Base-by-base conservation (phyloP, 2,329 filamentous ascomycete genomes). In the Fusarium caatingaense region DNA sequence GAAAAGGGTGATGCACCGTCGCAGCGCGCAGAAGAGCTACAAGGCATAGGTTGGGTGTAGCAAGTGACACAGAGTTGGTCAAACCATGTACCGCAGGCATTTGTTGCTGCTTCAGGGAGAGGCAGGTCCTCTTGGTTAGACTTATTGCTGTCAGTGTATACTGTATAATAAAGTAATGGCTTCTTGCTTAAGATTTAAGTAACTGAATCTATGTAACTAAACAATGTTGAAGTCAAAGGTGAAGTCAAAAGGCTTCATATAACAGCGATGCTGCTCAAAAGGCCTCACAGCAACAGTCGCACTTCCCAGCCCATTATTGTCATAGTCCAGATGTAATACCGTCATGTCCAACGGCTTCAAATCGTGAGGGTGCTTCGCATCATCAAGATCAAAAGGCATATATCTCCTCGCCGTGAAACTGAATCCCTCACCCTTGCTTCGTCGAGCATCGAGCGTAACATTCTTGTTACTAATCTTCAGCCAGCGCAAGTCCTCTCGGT, bases 251-350 rank as follows among this genome's bases (percentile, higher is more conserved):
- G 64, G 55, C 41, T 48, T 56, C 0, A 56, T 51, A 1, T 68
- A 60, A 15, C 66, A 68, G 4, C 66, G 56, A 6, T 68, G 59
- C 25, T 68, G 32, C 54, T 68, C 66, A 54, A 68, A 68, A 0
- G 60, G 66, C 2, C 64, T 32, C 6, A 65, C 60, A 32, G 42
- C 3, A 1, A 68, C 60, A 1, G 66, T 65, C 13, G 66, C 66
- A 2, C 54, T 60, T 3, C 66, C 64, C 0, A 68, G 7, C 1
- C 66, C 64, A 4, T 68, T 68, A 3, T 30, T 68, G 4, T 68
- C 59, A 7, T 68, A 68, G 12, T 68, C 66, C 2, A 68, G 32
- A 15, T 68, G 66, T 6, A 68, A 1, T 2, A 60, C 50, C 1
- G 66, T 68, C 66, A 65, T 65, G 5, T 68, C 50, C 2, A 68